Conservation (phyloP, 2,329 filamentous ascomycete genomes). For the Verticillium alfalfae region DNA sequence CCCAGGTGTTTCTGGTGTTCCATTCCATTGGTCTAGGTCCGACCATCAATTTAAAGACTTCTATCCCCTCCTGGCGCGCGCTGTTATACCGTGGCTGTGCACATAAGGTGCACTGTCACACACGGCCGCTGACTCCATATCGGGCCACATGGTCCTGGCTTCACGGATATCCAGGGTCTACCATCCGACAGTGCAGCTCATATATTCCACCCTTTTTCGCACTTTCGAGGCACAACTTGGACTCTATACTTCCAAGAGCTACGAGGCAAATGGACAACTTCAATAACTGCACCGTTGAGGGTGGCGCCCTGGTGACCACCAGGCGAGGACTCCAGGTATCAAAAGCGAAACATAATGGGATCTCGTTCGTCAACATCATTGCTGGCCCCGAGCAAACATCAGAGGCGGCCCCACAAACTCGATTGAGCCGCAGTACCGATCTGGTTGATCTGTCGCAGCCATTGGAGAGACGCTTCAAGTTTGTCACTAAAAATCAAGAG, state of each 20-base stretch:
- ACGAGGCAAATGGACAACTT: conserved; percentile 27
- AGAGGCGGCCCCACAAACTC: background rate
- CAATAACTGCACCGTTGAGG: conserved; percentile 26
- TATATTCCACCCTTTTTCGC: background rate
- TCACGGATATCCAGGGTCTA: background rate
- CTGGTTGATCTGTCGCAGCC: conserved; percentile 4
- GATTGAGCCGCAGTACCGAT: background rate
- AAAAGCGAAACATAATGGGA: conserved; percentile 31
- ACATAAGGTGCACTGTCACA: background rate
- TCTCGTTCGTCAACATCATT: conserved; percentile 31
- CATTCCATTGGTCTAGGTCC: background rate
- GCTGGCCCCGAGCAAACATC: conserved; percentile 4
- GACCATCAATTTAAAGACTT: background rate
- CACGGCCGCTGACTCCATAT: background rate
- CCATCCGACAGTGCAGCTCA: background rate
- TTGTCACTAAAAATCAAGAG: conserved; percentile 15
- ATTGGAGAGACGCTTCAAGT: conserved; percentile 17
- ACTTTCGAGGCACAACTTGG: background rate
- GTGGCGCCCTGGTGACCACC: conserved; percentile 29
- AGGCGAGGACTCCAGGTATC: conserved; percentile 31
- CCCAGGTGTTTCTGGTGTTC: background rate
- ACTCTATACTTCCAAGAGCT: background rate
- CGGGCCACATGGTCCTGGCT: background rate
- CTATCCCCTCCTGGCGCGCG: background rate
- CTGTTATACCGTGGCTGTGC: background rate